Conservation (phyloP, 805 yeast species). For the Grigorovia humatica region DNA sequence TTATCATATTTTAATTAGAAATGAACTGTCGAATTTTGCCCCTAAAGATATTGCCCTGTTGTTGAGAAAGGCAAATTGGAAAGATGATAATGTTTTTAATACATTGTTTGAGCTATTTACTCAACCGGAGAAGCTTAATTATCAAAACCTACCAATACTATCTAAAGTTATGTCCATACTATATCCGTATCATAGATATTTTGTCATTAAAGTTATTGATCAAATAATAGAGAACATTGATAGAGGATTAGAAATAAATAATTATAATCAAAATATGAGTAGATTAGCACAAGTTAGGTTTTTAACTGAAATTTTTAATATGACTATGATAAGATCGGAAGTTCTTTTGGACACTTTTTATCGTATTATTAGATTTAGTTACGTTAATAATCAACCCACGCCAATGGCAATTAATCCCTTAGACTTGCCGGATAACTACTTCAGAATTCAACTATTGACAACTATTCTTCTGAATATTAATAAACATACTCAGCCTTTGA, state of each 20-base stretch:
- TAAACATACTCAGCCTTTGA: conserved; percentile 11
- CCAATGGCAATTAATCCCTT: conserved; percentile 31
- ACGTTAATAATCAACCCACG: conserved; percentile 47
- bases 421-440: conserved; percentile 64
- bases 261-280: conserved; percentile 46
- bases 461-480: conserved; percentile 31
- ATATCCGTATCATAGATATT: conserved; percentile 28
- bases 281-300: conserved; percentile 54
- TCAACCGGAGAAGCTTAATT: conserved; percentile 51
- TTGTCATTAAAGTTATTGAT: conserved; percentile 46
- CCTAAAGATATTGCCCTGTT: conserved; percentile 29
- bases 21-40: conserved; percentile 37
- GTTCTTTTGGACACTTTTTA: conserved; percentile 44
- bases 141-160: conserved; percentile 41
- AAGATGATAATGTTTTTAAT: conserved; percentile 27
- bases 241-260: conserved; percentile 55
- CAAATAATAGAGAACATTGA: conserved; percentile 51
- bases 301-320: conserved; percentile 46
- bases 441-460: conserved; percentile 51
- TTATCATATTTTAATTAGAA: conserved; percentile 39
- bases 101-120: conserved; percentile 37
- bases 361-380: conserved; percentile 54
- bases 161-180: conserved; percentile 38
- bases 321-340: conserved; percentile 35
- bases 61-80: conserved; percentile 39